phyloP scores from a whole-genome alignment of 495 filamentous ascomycete species.

The Aspergillus funiculosus region DNA sequence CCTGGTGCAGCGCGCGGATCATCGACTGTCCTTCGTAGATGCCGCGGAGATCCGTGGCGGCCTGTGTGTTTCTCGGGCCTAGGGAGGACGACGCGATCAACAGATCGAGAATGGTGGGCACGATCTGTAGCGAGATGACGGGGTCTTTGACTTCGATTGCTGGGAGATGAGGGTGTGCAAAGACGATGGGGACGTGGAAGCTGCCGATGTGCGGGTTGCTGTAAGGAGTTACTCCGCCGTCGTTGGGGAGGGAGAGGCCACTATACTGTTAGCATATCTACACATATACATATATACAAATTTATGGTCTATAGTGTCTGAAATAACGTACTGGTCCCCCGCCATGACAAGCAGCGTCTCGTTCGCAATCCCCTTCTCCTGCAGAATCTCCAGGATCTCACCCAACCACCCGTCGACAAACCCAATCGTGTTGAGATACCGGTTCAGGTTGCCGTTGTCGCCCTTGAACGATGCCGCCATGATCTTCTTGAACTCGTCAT shows the following conservation, averaged over 20 bases:
- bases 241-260: conserved; percentile 41
- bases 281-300: background rate
- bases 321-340: conserved; percentile 34
- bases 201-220: conserved; percentile 47
- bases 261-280: conserved; percentile 9
- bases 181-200: conserved; percentile 47
- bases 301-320: background rate
- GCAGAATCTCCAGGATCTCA: conserved; percentile 40
- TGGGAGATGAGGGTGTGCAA: conserved; percentile 44
- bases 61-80: conserved; percentile 21
- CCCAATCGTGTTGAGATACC: conserved; percentile 39
- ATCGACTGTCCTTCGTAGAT: conserved; percentile 48
- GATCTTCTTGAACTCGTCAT: conserved; percentile 30
- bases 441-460: conserved; percentile 32
- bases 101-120: conserved; percentile 48
- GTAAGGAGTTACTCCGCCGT: conserved; percentile 42
- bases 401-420: conserved; percentile 43
- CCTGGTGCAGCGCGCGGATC: conserved; percentile 34
- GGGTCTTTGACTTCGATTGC: conserved; percentile 38
- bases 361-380: conserved; percentile 44
- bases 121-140: conserved; percentile 41
- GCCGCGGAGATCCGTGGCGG: conserved; percentile 34
- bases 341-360: conserved; percentile 47
- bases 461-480: conserved; percentile 17
- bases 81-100: conserved; percentile 42